Percentiles rank a stretch among this genome's conserved stretches.
phyloP scores from a whole-genome alignment of 2,329 filamentous ascomycete genomes.

The Sporothrix dimorphospora region DNA sequence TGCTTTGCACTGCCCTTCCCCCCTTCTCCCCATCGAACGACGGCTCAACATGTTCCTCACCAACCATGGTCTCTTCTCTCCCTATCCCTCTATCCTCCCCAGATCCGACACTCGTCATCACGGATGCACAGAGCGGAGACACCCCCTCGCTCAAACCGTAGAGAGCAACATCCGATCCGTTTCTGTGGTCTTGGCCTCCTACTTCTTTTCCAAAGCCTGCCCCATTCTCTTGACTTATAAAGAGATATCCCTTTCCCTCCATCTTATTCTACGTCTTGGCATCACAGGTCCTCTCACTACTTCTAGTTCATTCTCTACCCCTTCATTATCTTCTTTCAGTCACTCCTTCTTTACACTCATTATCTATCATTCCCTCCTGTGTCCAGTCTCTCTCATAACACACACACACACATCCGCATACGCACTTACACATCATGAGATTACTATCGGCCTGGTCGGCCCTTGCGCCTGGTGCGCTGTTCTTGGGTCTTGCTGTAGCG shows the following conservation, averaged over 20 bases:
- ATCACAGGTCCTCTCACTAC: not conserved
- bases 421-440: constrained; percentile 20
- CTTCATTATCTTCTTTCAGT: not conserved
- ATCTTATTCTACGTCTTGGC: not conserved
- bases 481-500: constrained; percentile 5
- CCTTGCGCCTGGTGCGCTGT: constrained; percentile 25
- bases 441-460: constrained; percentile 20
- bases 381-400: not conserved
- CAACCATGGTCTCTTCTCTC: not conserved
- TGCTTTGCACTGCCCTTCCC: not conserved
- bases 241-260: not conserved
- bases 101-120: constrained; percentile 12
- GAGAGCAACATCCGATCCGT: constrained; percentile 10
- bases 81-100: not conserved
- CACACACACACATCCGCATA: not conserved
- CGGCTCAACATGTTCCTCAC: not conserved
- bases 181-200: not conserved
- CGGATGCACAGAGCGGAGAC: not conserved
- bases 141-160: constrained; percentile 11
- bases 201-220: not conserved
- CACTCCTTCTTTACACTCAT: not conserved
- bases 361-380: not conserved
- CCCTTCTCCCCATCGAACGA: not conserved
- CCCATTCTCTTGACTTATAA: not conserved
- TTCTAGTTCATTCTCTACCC: too few species aligned